A percentile compares a stretch with the other conserved stretches of the same genome.
Conservation (phyloP, 2,329 filamentous ascomycete genomes). For the Botrytis tulipae region DNA sequence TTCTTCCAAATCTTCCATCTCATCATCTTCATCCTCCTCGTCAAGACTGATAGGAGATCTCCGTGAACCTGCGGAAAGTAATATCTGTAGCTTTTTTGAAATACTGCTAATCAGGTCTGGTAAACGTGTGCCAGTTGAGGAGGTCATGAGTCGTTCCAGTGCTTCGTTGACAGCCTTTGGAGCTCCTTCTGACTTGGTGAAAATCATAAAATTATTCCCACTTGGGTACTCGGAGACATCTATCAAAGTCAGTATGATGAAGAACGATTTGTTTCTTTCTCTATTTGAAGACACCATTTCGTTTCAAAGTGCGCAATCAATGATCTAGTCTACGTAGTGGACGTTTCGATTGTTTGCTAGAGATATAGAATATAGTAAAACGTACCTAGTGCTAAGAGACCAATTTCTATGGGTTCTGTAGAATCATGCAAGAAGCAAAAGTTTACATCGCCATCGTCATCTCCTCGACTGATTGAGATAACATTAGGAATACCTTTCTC, state of each 20-base stretch:
- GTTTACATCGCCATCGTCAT: conserved; percentile 69
- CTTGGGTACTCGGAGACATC: conserved; percentile 57
- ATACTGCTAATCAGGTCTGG: conserved; percentile 31
- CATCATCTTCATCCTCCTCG: conserved; percentile 32
- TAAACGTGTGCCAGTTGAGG: conserved; percentile 30
- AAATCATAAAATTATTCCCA: conserved; percentile 52
- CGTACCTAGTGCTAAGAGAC: conserved; percentile 31
- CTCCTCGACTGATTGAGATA: conserved; percentile 55
- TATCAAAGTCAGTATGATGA: conserved; percentile 21
- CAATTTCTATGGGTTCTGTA: conserved; percentile 32
- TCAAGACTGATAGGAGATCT: conserved; percentile 38
- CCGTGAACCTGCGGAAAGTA: conserved; percentile 28
- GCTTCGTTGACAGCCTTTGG: conserved; percentile 43
- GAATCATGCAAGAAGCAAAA: conserved; percentile 52
- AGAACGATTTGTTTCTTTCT: too few species aligned
- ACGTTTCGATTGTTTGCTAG: background rate
- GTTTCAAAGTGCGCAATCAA: too few species aligned
- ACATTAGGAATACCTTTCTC: conserved; percentile 48
- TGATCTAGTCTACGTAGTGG: background rate
- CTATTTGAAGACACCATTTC: too few species aligned
- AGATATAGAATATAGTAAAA: background rate
- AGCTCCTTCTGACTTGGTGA: conserved; percentile 48
- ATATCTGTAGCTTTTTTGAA: conserved; percentile 30
- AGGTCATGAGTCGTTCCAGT: conserved; percentile 33
- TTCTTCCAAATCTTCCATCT: conserved; percentile 32